Base-by-base conservation (phyloP, 768 basidiomycete genomes). In the Tricholoma sp. region DNA sequence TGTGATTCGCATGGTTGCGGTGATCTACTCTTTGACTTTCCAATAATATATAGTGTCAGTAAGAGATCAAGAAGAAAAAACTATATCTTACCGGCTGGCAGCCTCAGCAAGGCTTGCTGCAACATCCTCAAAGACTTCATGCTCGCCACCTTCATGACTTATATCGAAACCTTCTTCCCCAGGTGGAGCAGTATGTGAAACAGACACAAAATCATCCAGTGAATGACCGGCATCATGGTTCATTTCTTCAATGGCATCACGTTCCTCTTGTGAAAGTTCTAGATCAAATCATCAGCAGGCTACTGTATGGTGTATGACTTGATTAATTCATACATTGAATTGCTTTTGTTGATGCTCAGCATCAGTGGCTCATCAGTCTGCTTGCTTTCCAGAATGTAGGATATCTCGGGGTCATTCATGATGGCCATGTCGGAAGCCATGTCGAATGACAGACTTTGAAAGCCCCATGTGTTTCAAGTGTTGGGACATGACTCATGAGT, bases 71-170 rank as follows among this genome's bases (percentile, higher is more conserved):
- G 45, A 47, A 47, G 45, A 4, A 12, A 28, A 47, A 47, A 1
- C 4, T 28, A 29, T 47, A 47, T 13, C 45, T 47, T 47, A 47
- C 45, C 11, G 13, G 28, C 45, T 15, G 1, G 7, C 33, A 33
- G 42, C 7, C 13, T 51, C 10, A 18, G 36, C 50, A 20, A 59
- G 48, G 29, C 50, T 53, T 50, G 49, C 52, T 11, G 32, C 57
- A 47, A 59, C 36, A 32, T 56, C 50, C 24, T 57, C 59, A 28
- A 57, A 57, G 10, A 59, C 59, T 34, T 57, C 55, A 50, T 49
- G 37, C 24, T 59, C 52, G 1, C 59, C 59, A 49, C 59, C 59
- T 47, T 59, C 55, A 53, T 47, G 52, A 44, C 41, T 42, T 42
- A 42, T 42, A 18, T 42, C 53, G 55, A 59, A 41, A 37, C 59